These are phyloP conservation scores for Gracilaria vermiculophylla DNA, from an alignment of 23 red algal species.

Conservation along the genomic window DNA sequence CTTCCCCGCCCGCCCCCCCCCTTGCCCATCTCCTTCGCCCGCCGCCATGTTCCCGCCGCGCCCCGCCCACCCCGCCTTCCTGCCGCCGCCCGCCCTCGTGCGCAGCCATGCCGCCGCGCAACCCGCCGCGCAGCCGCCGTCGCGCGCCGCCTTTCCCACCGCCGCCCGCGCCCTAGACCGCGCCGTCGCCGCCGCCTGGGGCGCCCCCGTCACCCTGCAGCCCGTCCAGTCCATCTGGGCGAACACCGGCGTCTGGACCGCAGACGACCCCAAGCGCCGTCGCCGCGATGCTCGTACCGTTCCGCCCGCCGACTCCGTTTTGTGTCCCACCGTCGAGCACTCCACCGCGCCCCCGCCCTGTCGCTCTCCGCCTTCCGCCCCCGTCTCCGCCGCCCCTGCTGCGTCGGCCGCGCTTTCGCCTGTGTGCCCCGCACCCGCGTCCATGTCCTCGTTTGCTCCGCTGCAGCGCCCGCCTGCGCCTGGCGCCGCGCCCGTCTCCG, in stretches of 20 bases:
- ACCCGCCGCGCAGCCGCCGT: constrained; percentile 11
- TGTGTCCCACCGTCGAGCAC: neutral
- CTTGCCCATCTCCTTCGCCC: neutral
- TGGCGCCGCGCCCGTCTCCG: neutral
- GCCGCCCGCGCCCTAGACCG: constrained; percentile 60
- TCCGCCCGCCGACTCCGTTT: neutral
- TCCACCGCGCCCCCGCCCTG: neutral
- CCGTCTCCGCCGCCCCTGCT: neutral
- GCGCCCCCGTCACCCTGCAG: constrained; percentile 13
- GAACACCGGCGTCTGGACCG: constrained; percentile 10
- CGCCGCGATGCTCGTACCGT: neutral
- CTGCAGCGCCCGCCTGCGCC: too few relatives aligned
- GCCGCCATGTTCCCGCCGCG: constrained; percentile 13
- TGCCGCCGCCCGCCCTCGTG: constrained; percentile 53
- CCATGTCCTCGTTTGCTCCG: too few relatives aligned
- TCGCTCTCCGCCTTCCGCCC: neutral
- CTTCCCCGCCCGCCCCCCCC: neutral
- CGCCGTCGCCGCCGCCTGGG: constrained; percentile 62
- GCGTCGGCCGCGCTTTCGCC: neutral
- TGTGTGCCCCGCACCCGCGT: too few relatives aligned
- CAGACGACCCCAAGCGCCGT: constrained; percentile 13
- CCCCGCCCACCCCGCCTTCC: neutral
- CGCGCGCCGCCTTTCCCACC: constrained; percentile 22
- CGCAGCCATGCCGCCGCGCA: constrained; percentile 24
- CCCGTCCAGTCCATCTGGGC: constrained; percentile 18